Evolutionary conservation across 768 basidiomycete species (phyloP).

Genomic region (Calocera viscosa): DNA sequence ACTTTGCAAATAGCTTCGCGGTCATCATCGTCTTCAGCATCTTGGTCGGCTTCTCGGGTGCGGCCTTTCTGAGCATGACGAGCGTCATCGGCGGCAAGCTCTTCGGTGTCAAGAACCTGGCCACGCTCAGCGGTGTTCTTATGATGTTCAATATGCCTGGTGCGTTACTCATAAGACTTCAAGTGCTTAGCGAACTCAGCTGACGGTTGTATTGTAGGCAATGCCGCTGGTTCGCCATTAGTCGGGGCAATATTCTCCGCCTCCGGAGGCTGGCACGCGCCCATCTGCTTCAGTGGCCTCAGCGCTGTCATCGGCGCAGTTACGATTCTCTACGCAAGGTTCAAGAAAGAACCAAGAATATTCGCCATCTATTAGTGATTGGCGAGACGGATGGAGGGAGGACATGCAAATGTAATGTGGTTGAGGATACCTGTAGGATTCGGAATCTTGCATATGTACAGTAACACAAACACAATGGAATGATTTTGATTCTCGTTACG

Average conservation of each 20-base stretch:
- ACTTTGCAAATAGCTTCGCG: conserved; percentile 26
- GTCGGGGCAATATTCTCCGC: conserved; percentile 26
- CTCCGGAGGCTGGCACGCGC: conserved; percentile 27
- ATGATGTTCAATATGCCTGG: conserved; percentile 20
- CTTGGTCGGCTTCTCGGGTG: conserved; percentile 28
- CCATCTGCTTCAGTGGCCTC: conserved; percentile 24
- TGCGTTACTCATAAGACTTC: neutral
- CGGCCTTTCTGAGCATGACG: conserved; percentile 29
- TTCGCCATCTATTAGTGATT: neutral
- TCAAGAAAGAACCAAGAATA: neutral
- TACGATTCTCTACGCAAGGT: conserved; percentile 24
- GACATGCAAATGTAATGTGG: neutral
- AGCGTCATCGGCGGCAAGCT: conserved; percentile 27
- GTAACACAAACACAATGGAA: no score
- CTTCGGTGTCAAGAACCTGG: conserved; percentile 16
- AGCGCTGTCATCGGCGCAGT: conserved; percentile 25
- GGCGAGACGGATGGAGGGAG: neutral
- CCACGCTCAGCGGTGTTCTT: conserved; percentile 15
- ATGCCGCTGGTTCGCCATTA: conserved; percentile 27
- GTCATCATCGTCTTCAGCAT: conserved; percentile 27
- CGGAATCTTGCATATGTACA: no score
- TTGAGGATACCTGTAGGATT: neutral
- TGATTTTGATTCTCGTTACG: no score
- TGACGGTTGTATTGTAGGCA: conserved; percentile 10
- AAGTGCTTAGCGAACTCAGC: neutral